Percentiles rank a stretch among this genome's conserved stretches.
Conservation (phyloP, 2,329 filamentous ascomycete genomes). For the Colletotrichum melonis region DNA sequence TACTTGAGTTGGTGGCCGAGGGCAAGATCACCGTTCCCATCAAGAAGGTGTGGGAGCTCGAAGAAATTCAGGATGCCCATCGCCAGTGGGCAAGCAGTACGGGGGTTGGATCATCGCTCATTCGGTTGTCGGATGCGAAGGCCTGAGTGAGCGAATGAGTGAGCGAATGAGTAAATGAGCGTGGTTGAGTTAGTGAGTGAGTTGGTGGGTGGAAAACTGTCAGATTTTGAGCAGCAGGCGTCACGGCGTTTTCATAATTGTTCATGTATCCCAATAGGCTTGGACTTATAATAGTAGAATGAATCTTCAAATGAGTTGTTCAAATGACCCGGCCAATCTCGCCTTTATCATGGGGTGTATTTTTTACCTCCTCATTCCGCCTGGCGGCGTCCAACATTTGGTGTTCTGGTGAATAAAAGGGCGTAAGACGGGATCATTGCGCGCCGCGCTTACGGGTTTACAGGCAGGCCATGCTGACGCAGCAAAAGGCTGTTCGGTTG, state of each 20-base stretch:
- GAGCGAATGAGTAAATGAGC: not conserved
- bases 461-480: constrained; percentile 20
- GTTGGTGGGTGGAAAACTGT: not conserved
- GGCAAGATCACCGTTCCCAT: constrained; percentile 49
- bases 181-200: not conserved
- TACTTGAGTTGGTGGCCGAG: constrained; percentile 46
- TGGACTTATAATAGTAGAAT: not conserved
- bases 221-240: not conserved
- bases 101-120: constrained; percentile 50
- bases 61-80: constrained; percentile 52
- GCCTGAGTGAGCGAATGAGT: not conserved
- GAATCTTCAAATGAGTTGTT: not conserved
- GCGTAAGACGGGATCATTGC: not conserved
- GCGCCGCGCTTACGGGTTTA: not conserved
- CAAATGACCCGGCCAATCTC: not conserved
- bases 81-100: constrained; percentile 47
- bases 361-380: constrained; percentile 3
- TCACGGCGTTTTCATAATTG: not conserved
- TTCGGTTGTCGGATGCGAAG: constrained; percentile 40
- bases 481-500: not conserved
- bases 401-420: not conserved
- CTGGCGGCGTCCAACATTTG: not conserved
- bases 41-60: constrained; percentile 53
- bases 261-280: not conserved
- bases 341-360: not conserved